These are phyloP conservation scores for Colletotrichum noveboracense DNA, from an alignment of 2,329 filamentous ascomycete genomes.

Conservation along the genomic window DNA sequence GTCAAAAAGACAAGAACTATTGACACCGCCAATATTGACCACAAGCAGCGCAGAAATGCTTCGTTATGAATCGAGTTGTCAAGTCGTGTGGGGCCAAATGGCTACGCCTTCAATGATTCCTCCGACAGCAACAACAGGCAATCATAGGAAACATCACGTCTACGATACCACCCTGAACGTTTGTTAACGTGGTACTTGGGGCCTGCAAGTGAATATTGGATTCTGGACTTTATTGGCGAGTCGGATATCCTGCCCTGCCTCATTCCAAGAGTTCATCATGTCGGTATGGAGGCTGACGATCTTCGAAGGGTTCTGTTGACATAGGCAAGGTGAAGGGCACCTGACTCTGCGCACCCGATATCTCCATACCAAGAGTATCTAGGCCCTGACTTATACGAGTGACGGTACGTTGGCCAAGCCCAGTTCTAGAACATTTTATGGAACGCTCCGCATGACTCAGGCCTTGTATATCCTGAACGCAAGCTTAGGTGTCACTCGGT, in stretches of 20 bases:
- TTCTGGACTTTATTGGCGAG: not conserved
- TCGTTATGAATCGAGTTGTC: accelerated
- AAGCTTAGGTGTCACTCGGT: not conserved
- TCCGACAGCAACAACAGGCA: not conserved
- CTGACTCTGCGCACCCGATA: not conserved
- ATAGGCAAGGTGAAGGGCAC: not conserved
- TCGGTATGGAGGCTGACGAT: not conserved
- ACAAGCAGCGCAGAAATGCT: not conserved
- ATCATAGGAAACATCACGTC: not conserved
- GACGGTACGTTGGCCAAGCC: not conserved
- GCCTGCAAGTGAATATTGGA: not conserved
- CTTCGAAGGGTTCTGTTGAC: not conserved
- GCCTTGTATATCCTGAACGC: not conserved
- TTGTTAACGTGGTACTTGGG: not conserved
- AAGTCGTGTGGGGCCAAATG: not conserved
- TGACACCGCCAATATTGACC: not conserved
- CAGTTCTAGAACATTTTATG: not conserved
- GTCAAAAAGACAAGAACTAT: accelerated
- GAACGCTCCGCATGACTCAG: not conserved
- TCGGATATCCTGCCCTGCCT: not conserved
- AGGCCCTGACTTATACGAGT: not conserved
- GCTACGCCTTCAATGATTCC: not conserved
- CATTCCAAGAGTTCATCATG: not conserved
- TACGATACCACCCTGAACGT: not conserved
- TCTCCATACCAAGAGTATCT: not conserved